Base-by-base conservation (phyloP, 2,329 filamentous ascomycete genomes). In the Falciphora oryzae region DNA sequence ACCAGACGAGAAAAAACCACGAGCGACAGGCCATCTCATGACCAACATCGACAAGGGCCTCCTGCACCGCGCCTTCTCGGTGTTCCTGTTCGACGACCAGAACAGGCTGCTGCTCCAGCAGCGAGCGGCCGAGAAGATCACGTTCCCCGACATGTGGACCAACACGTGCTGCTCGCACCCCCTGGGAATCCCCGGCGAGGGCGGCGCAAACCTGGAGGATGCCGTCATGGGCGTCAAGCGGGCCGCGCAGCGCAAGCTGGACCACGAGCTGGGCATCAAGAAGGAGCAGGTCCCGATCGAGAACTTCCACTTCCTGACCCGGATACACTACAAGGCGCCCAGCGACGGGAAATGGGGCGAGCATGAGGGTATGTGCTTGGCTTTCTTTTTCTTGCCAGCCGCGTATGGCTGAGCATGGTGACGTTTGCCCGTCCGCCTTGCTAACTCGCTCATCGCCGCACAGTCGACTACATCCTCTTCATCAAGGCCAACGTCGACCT, bases 141-240 rank as follows among this genome's bases (percentile, higher is more conserved):
- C 95, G 8, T 99, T 99, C 80, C 94, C 95, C 61, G 92, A 97
- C 75, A 93, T 97, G 89, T 99, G 95, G 95, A 99, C 95, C 68
- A 99, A 99, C 80, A 99, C 95, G 38, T 99, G 95, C 85, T 99
- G 95, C 83, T 99, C 95, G 56, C 95, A 99, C 78, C 95, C 95
- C 6, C 85, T 99, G 67, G 91, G 92, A 64, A 90, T 97, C 69
- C 91, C 95, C 11, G 89, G 90, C 69, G 95, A 99, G 85, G 96
- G 92, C 31, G 95, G 95, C 68, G 85, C 88, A 38, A 90, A 89
- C 69, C 83, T 99, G 58, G 84, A 89, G 62, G 90, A 92, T 69
- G 90, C 93, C 6, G 82, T 98, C 65, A 82, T 86, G 70, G 95
- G 95, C 32, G 95, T 93, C 70, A 96, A 96, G 83, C 88, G 90